These are phyloP conservation scores for Plasmodium relictum DNA, from an alignment of 169 alveolate genomes.

Conservation along the genomic window DNA sequence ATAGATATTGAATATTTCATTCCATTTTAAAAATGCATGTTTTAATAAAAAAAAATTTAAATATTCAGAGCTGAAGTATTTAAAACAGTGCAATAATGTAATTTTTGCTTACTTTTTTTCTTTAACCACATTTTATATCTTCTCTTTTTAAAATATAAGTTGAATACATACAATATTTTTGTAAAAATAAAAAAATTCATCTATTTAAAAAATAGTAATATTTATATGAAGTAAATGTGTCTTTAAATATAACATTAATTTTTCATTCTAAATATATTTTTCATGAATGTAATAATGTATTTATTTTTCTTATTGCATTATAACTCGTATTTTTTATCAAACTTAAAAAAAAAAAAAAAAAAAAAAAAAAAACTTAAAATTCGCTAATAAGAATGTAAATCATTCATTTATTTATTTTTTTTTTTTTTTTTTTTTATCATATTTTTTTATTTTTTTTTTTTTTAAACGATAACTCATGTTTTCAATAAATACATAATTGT, in stretches of 20 bases:
- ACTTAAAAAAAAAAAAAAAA: constrained; percentile 6
- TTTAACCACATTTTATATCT: constrained; percentile 59
- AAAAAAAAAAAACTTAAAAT: constrained; percentile 38
- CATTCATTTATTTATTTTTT: too few species aligned
- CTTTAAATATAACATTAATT: constrained; percentile 21
- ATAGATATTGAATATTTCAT: constrained; percentile 1
- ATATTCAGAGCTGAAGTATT: constrained; percentile 8
- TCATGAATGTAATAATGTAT: constrained; percentile 6
- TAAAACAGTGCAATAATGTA: constrained; percentile 28
- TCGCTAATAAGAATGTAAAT: constrained; percentile 20
- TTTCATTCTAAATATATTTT: constrained; percentile 10
- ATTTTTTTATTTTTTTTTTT: constrained; percentile 1
- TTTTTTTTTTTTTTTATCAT: too few species aligned
- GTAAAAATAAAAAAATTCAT: constrained; percentile 9
- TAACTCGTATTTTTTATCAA: neutral
- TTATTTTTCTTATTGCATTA: neutral
- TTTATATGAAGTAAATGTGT: constrained; percentile 25
- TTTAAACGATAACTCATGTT: neutral
- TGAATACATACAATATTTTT: constrained; percentile 26
- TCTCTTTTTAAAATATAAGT: constrained; percentile 13
- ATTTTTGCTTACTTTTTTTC: constrained; percentile 23
- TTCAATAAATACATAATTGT: neutral
- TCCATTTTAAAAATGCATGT: constrained; percentile 56
- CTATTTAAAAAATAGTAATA: constrained; percentile 1
- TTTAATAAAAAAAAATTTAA: constrained; percentile 9